phyloP scores from a whole-genome alignment of 1,139 yeast species.

The Saccharomyces hybrid region DNA sequence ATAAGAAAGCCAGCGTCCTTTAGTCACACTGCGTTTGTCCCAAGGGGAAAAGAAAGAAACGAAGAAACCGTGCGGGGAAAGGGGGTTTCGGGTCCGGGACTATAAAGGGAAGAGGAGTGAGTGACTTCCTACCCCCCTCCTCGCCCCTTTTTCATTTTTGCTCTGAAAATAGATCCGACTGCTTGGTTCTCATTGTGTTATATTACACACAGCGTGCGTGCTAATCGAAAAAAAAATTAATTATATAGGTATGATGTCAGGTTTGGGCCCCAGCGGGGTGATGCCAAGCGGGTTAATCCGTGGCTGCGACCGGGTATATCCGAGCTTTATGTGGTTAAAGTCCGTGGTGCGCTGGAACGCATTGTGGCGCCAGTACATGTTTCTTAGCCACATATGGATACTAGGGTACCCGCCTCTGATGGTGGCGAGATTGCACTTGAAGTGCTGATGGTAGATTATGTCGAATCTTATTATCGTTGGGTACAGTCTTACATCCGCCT shows the following conservation, averaged over 20 bases:
- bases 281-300: slow-evolving; percentile 75
- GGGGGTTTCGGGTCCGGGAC: background rate
- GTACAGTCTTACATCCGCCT: slow-evolving; percentile 81
- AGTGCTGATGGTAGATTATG: slow-evolving; percentile 87
- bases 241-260: slow-evolving; percentile 48
- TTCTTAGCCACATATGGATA: slow-evolving; percentile 70
- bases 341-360: slow-evolving; percentile 75
- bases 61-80: background rate
- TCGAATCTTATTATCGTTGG: slow-evolving; percentile 83
- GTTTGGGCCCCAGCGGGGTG: slow-evolving; percentile 86
- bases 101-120: background rate
- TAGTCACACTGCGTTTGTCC: background rate
- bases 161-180: background rate
- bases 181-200: background rate
- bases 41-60: background rate
- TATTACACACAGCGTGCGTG: background rate
- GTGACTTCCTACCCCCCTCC: background rate
- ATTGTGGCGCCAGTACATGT: slow-evolving; percentile 75
- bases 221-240: background rate
- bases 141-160: background rate
- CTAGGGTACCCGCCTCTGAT: slow-evolving; percentile 76
- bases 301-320: slow-evolving; percentile 72
- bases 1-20: background rate
- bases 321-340: slow-evolving; percentile 83
- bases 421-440: slow-evolving; percentile 82